These are phyloP conservation scores for Salix arbutifolia DNA, from an alignment of 345 rosid genomes.

Conservation along the genomic window DNA sequence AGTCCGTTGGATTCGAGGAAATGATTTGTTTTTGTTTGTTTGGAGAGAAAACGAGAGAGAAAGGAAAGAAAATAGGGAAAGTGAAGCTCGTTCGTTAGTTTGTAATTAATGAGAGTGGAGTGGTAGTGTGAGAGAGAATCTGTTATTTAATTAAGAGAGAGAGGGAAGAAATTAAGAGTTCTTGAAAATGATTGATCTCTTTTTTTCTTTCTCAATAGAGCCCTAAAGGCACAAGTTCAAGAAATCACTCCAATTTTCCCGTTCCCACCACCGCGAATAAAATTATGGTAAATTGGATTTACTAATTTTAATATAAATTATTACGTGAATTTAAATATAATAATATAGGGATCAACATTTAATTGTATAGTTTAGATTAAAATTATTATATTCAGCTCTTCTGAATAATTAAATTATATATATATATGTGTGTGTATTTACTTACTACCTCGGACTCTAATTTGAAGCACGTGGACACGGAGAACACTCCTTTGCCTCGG, in stretches of 20 bases:
- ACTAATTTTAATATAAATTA: not conserved
- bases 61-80: not conserved
- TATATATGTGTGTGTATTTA: too few relatives aligned
- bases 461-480: not conserved
- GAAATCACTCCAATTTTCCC: not conserved
- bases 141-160: not conserved
- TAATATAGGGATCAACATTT: not conserved
- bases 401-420: too few relatives aligned
- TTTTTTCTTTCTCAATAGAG: not conserved
- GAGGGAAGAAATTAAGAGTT: not conserved
- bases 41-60: slow-evolving; percentile 6
- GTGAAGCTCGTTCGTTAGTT: not conserved
- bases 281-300: not conserved
- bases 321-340: not conserved
- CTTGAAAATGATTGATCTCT: slow-evolving; percentile 10
- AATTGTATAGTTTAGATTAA: too few relatives aligned
- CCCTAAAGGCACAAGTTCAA: not conserved
- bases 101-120: not conserved
- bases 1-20: not conserved
- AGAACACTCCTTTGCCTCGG: not conserved
- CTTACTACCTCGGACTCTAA: not conserved
- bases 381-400: too few relatives aligned
- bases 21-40: not conserved
- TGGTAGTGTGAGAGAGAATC: not conserved
- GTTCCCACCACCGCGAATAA: not conserved